A percentile compares a stretch with the other conserved stretches of the same genome.
These are phyloP conservation scores for Wickerhamomyces strasburgensis DNA, from an alignment of 805 yeast species.

Conservation along the genomic window DNA sequence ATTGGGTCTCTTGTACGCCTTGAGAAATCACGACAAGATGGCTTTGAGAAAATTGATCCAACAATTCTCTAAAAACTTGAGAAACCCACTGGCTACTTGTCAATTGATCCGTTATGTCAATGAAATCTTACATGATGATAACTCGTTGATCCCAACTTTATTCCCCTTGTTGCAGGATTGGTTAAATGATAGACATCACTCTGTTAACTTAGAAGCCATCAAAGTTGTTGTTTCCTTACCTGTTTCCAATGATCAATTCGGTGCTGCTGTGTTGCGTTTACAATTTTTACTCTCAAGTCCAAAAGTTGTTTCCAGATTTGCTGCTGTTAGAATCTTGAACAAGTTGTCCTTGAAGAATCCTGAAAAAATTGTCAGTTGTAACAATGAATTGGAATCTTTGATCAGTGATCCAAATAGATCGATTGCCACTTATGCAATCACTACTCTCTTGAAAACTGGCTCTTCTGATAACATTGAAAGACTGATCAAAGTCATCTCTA, in stretches of 20 bases:
- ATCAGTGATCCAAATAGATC: slow-evolving; percentile 88
- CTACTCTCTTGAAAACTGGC: slow-evolving; percentile 92
- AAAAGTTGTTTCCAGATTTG: slow-evolving; percentile 82
- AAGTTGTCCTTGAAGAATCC: slow-evolving; percentile 79
- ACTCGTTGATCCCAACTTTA: slow-evolving; percentile 50
- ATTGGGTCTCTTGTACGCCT: slow-evolving; percentile 79
- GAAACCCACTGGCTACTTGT: slow-evolving; percentile 77
- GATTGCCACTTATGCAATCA: slow-evolving; percentile 93
- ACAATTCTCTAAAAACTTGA: slow-evolving; percentile 61
- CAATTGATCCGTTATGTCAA: slow-evolving; percentile 81
- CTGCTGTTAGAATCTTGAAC: slow-evolving; percentile 88
- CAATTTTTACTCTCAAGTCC: slow-evolving; percentile 81
- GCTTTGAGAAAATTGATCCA: slow-evolving; percentile 87
- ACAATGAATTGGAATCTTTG: slow-evolving; percentile 77
- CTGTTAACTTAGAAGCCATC: slow-evolving; percentile 90
- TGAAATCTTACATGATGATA: slow-evolving; percentile 67
- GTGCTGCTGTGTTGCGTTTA: slow-evolving; percentile 66
- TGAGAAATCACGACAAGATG: slow-evolving; percentile 90
- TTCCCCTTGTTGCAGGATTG: slow-evolving; percentile 63
- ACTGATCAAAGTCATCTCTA: slow-evolving; percentile 78
- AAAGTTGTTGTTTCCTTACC: slow-evolving; percentile 41
- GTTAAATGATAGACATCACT: slow-evolving; percentile 76
- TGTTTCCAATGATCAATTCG: slow-evolving; percentile 59
- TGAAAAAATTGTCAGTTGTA: slow-evolving; percentile 71
- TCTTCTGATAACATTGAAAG: slow-evolving; percentile 86